Percentiles rank a stretch among this genome's conserved stretches.
Evolutionary conservation across 2,329 filamentous ascomycete species (phyloP).

Genomic region (Scortechinia acanthostroma): DNA sequence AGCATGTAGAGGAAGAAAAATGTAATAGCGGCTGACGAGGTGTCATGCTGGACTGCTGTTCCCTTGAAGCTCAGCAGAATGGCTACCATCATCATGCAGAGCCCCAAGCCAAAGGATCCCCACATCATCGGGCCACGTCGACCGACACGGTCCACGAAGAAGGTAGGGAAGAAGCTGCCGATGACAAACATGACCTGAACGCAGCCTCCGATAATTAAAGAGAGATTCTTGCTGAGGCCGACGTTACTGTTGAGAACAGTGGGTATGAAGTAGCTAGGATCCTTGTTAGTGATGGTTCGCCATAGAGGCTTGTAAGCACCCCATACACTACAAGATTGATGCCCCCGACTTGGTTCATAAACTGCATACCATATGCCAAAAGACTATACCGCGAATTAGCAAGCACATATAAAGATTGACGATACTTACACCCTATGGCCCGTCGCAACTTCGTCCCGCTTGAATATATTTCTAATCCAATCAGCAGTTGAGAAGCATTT

Average conservation of each 20-base stretch:
- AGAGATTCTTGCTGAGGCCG: conserved; percentile 4
- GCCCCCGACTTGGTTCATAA: conserved; percentile 31
- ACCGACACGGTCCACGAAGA: conserved; percentile 13
- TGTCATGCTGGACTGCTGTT: conserved; percentile 1
- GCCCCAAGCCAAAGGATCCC: conserved; percentile 8
- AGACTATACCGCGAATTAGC: conserved; percentile 9
- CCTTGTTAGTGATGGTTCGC: no score
- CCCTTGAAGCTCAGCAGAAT: conserved; percentile 8
- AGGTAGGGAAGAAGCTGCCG: conserved; percentile 13
- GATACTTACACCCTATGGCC: conserved; percentile 20
- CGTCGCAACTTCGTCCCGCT: conserved; percentile 25
- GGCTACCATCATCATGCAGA: conserved; percentile 16
- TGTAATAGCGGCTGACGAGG: conserved; percentile 9
- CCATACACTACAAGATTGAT: conserved; percentile 26
- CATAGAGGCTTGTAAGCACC: no score
- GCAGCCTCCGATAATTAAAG: conserved; percentile 10
- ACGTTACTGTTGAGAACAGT: not conserved
- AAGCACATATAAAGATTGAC: not conserved
- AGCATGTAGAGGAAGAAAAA: conserved; percentile 17
- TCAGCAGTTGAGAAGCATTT: no score
- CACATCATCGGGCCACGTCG: conserved; percentile 17
- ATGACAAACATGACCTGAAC: conserved; percentile 14
- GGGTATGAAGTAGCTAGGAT: conserved; percentile 2
- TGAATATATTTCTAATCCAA: conserved; percentile 17
- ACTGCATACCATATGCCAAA: conserved; percentile 29